A percentile compares a stretch with the other conserved stretches of the same genome.
phyloP scores from a whole-genome alignment of 352 stramenopile species.

The Phytophthora multivora region DNA sequence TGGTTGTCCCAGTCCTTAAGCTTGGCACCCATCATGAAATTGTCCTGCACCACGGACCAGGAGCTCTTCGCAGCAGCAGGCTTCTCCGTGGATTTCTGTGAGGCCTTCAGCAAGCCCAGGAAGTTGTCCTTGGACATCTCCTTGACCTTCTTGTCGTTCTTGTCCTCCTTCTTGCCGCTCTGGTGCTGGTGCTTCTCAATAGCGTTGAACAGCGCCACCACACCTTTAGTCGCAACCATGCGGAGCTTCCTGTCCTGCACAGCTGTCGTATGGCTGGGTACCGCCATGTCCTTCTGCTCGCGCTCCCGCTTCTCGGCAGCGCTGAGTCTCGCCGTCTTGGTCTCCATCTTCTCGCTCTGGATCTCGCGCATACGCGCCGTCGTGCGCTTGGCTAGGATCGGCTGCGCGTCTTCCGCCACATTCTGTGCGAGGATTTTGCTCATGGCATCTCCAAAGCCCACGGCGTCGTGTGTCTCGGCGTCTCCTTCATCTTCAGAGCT shows the following conservation, averaged over 20 bases:
- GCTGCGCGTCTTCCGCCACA: slow-evolving; percentile 65
- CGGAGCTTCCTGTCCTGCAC: slow-evolving; percentile 71
- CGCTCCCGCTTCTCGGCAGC: slow-evolving; percentile 74
- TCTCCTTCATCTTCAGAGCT: slow-evolving; percentile 28
- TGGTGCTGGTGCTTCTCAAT: slow-evolving; percentile 88
- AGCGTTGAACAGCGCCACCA: slow-evolving; percentile 86
- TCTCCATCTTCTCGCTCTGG: slow-evolving; percentile 72
- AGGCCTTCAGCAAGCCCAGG: slow-evolving; percentile 73
- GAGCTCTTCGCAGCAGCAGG: slow-evolving; percentile 51
- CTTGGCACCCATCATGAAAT: slow-evolving; percentile 89
- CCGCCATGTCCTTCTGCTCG: slow-evolving; percentile 80
- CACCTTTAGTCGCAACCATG: slow-evolving; percentile 86
- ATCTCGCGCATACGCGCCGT: slow-evolving; percentile 87
- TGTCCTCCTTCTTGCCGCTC: slow-evolving; percentile 57
- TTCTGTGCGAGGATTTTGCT: slow-evolving; percentile 86
- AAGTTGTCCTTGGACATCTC: slow-evolving; percentile 88
- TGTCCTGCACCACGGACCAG: slow-evolving; percentile 85
- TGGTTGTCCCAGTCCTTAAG: slow-evolving; percentile 85
- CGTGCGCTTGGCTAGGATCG: slow-evolving; percentile 85
- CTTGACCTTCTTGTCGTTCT: slow-evolving; percentile 83
- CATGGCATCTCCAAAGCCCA: slow-evolving; percentile 87
- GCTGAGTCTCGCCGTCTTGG: slow-evolving; percentile 68
- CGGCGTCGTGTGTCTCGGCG: slow-evolving; percentile 56
- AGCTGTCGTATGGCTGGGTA: slow-evolving; percentile 63
- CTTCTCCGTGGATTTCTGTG: slow-evolving; percentile 38